Evolutionary conservation across 2,329 filamentous ascomycete genomes (phyloP).

Genomic region (Sporothrix phasma): DNA sequence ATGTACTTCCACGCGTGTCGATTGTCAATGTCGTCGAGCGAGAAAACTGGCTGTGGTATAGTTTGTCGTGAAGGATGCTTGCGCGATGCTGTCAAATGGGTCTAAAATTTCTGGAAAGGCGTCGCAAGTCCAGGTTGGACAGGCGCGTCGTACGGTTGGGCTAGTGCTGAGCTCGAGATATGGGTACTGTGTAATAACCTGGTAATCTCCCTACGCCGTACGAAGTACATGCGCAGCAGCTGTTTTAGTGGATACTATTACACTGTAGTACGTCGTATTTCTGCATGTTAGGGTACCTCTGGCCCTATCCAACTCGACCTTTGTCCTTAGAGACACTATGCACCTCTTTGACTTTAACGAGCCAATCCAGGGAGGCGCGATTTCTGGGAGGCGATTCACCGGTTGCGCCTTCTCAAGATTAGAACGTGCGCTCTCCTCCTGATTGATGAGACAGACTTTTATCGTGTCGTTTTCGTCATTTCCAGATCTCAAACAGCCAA

Average conservation of each 20-base stretch:
- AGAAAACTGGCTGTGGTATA: background rate
- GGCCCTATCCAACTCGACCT: background rate
- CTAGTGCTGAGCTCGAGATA: background rate
- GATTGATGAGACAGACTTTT: background rate
- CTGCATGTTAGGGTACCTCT: too few species aligned
- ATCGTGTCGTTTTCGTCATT: background rate
- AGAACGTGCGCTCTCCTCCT: background rate
- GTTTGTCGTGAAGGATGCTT: background rate
- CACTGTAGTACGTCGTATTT: too few species aligned
- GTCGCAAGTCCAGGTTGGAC: background rate
- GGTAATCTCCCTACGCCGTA: too few species aligned
- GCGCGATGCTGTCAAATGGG: background rate
- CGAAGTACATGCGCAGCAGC: background rate
- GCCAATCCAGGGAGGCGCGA: background rate
- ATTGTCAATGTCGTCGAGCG: background rate
- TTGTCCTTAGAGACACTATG: too few species aligned
- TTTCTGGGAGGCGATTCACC: background rate
- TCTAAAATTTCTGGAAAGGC: slow-evolving; percentile 6
- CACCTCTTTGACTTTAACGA: too few species aligned
- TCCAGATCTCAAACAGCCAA: background rate
- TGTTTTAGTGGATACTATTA: too few species aligned
- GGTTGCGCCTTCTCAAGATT: background rate
- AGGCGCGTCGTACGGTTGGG: background rate
- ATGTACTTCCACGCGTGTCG: background rate
- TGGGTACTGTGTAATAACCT: too few species aligned